Evolutionary conservation across 306 rosid genomes (phyloP).

Genomic region (Quercus ilex): DNA sequence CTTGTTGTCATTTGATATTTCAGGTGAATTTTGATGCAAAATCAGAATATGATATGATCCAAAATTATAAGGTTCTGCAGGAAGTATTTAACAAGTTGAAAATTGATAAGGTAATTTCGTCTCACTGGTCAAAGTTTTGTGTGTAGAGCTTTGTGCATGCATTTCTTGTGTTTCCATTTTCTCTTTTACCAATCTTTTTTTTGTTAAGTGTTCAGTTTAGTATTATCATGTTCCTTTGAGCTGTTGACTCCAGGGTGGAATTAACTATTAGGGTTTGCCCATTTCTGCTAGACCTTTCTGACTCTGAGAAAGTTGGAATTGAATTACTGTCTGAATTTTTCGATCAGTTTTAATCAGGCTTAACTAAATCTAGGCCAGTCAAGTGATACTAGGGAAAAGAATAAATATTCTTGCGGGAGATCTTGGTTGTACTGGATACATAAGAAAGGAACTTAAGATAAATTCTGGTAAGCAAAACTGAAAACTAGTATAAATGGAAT

Average conservation of each 20-base stretch:
- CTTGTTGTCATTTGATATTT: conserved; percentile 11
- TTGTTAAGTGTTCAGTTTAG: neutral
- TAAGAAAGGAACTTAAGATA: neutral
- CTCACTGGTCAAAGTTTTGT: neutral
- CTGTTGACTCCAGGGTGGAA: neutral
- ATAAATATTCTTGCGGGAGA: neutral
- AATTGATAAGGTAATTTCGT: conserved; percentile 64
- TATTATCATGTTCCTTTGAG: neutral
- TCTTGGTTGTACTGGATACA: neutral
- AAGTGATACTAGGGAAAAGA: neutral
- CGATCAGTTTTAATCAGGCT: neutral
- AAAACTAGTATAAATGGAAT: neutral
- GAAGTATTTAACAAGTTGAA: conserved; percentile 86
- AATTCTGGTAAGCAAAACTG: neutral
- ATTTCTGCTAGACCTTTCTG: neutral
- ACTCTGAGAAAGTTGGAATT: neutral
- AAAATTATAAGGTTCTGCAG: conserved; percentile 91
- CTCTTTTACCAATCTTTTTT: neutral
- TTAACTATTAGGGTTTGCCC: neutral
- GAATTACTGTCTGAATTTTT: neutral
- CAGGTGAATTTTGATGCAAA: conserved; percentile 93
- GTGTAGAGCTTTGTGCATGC: neutral
- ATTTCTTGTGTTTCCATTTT: neutral
- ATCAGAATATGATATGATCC: conserved; percentile 95
- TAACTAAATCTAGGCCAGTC: neutral